phyloP scores from a whole-genome alignment of 2,329 filamentous ascomycete genomes.

The Aspergillus candidus region DNA sequence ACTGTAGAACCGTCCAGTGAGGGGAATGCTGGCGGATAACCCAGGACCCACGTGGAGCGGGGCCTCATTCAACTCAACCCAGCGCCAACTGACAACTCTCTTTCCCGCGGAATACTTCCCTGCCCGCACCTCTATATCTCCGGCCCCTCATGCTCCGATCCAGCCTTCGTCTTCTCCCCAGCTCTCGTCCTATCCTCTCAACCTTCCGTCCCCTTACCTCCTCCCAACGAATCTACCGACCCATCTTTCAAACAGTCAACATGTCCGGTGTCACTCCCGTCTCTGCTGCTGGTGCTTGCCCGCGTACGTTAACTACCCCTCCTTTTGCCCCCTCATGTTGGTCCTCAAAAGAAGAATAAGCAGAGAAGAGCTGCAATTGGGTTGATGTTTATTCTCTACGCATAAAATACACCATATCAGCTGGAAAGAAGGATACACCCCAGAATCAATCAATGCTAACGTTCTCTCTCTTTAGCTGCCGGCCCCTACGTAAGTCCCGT shows the following conservation, averaged over 20 bases:
- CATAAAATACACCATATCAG: not conserved
- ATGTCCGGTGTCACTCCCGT: constrained; percentile 38
- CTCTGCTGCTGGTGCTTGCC: constrained; percentile 40
- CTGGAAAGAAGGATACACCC: not conserved
- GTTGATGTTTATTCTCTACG: too few species aligned
- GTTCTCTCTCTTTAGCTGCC: constrained; percentile 23
- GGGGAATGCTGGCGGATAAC: too few species aligned
- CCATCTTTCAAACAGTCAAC: constrained; percentile 15
- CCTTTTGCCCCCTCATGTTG: not conserved
- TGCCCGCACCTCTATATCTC: constrained; percentile 4
- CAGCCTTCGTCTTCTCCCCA: constrained; percentile 17
- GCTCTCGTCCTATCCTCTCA: constrained; percentile 12
- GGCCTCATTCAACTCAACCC: not conserved
- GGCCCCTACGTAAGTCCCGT: constrained; percentile 39
- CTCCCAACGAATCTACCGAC: constrained; percentile 5
- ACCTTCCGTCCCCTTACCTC: constrained; percentile 10
- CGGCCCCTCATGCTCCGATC: constrained; percentile 20
- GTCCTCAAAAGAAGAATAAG: too few species aligned
- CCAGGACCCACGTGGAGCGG: constrained; percentile 1
- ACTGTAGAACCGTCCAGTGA: too few species aligned
- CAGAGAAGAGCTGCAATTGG: too few species aligned
- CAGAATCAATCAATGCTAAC: constrained; percentile 5
- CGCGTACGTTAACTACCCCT: constrained; percentile 32
- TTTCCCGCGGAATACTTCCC: constrained; percentile 19
- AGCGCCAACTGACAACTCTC: not conserved